Base-by-base conservation (phyloP, 179 eudicot genomes). In the Patellifolia procumbens region DNA sequence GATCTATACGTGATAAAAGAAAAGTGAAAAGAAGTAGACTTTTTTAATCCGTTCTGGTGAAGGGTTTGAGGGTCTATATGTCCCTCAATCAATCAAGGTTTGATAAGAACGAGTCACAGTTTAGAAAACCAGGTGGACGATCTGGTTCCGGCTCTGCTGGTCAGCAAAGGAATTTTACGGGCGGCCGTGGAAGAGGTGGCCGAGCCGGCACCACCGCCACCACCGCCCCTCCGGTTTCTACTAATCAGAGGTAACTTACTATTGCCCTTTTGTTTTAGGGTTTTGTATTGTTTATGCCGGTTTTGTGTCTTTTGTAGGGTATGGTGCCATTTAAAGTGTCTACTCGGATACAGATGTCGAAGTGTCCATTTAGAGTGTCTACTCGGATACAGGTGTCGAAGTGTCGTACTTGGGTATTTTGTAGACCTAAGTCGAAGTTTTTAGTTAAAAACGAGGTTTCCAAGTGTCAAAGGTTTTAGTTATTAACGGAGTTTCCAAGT, bases 141-240 rank as follows among this genome's bases (percentile, higher is more conserved):
- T 87, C 98, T 64, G 88, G 86, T 34, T 75, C 66, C 71, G 20
- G 53, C 53, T 48, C 74, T 77, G 85, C 83, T 49, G 83, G 83
- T 79, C 87, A 82, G 81, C 85, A 76, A 26, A 90, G 88, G 73
- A 81, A 82, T 39, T 85, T 77, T 83, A 24, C 88, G 17, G 92
- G 88, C 24, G 71, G 77, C 43, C 76, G 77, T 52, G 81, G 76
- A 24, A 29, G 81, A 72, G 81, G 81, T 70, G 76, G 81, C 42
- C 37, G 58, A 35, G 76, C 73, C 78, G 89, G 89, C 78, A 86
- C 85, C 72, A 78, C 90, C 28, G 65, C 84, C 24, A 46, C 73
- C 60, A 31, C 72, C 72, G 81, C 82, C 53, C 78, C 84, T 20
- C 51, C 74, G 53, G 28, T 70, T 53, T 78, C 86, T 1, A 13